Evolutionary conservation across 2,329 filamentous ascomycete genomes (phyloP), one percentile per base, ranked within the genome.

Genomic region (Passalora sequoiae): DNA sequence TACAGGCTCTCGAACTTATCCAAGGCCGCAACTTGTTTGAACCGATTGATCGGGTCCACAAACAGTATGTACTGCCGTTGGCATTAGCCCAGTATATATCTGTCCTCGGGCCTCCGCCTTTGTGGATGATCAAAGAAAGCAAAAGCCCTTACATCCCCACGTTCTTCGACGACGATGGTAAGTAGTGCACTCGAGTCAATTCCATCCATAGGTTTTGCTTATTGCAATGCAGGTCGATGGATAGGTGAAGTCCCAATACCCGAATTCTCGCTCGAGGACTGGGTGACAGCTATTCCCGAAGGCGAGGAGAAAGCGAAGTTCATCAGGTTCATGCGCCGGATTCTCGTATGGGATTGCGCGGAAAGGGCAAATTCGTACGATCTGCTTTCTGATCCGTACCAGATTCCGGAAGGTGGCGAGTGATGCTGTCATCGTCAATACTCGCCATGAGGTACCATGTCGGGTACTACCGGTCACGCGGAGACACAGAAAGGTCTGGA

Each of bases 61-160:
- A 46, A 4, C 56, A 60, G 44, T 61, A 60, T 43, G 54, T 54
- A 7, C 45, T 58, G 28, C 55, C 52, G 13, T 22, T 60, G 28
- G 59, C 57, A 30, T 40, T 61, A 35, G 51, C 53, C 4, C 55
- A 62, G 40, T 61, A 60, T 33, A 60, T 61, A 15, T 13, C n/a
- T 17, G 12, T 31, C 25, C 17, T 33, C 25, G 38, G 38, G 25
- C 38, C 27, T 12, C 38, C 38, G 17, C 38, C 25, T 12, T 16
- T 40, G 27, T 40, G 38, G 38, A 40, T 40, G 38, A 40, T 40
- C 27, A 13, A 40, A 21, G n/a, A 40, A 24, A 40, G 38, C 17
- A 16, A 38, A 9, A 25, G 20, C 17, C 20, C 36, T 21, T 12
- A 16, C 13, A 38, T 38, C 21, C 9, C 20, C n/a, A 38, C 19